These are phyloP conservation scores for Clarireedia hainanense DNA, from an alignment of 2,329 filamentous ascomycete genomes.

Conservation along the genomic window DNA sequence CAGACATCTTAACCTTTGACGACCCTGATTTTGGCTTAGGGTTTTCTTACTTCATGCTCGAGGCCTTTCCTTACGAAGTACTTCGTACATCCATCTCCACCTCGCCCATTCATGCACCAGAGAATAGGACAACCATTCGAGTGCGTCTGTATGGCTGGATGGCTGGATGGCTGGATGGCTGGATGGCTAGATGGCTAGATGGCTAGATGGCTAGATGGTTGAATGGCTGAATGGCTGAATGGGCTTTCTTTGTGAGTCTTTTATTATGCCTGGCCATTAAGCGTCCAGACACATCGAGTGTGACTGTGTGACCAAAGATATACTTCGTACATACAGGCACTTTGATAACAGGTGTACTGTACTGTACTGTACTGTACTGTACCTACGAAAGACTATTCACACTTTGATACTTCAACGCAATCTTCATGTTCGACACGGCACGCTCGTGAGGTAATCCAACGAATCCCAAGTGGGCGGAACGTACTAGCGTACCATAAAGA, in stretches of 20 bases:
- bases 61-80: not conserved
- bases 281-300: not conserved
- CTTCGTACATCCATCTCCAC: not conserved
- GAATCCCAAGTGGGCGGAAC: not conserved
- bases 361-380: too few relatives aligned
- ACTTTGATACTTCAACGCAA: not conserved
- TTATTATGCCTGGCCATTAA: not conserved
- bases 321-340: not conserved
- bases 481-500: not conserved
- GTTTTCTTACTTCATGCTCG: not conserved
- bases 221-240: too few relatives aligned
- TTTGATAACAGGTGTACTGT: not conserved
- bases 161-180: not conserved
- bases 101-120: not conserved
- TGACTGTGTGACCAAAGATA: not conserved
- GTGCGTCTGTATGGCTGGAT: not conserved
- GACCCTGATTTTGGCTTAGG: not conserved
- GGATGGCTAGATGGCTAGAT: not conserved
- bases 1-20: not conserved
- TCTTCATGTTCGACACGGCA: not conserved
- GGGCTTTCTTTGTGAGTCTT: not conserved
- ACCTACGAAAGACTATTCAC: not conserved
- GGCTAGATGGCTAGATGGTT: too few relatives aligned
- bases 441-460: not conserved
- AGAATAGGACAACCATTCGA: too few relatives aligned